Evolutionary conservation across 257 asterid species (phyloP).

Genomic region (Plantago elongata): DNA sequence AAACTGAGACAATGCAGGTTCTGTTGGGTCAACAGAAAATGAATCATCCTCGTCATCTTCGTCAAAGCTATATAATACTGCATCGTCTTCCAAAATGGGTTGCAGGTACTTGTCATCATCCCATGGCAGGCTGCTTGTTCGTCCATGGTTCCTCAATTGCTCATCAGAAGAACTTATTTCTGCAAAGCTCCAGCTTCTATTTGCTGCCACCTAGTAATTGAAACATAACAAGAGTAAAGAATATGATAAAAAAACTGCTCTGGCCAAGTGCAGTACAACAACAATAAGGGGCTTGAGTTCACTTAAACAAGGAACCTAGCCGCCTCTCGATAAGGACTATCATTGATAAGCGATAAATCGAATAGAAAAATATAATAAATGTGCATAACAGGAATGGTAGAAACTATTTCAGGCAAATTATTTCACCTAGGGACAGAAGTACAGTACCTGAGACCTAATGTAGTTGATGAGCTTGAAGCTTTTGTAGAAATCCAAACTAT

Average conservation of each 20-base stretch:
- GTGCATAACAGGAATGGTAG: too few relatives aligned
- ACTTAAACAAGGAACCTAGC: too few relatives aligned
- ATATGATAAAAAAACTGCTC: background rate
- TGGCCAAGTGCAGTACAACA: background rate
- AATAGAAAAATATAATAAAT: too few relatives aligned
- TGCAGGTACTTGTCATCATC: conserved; percentile 63
- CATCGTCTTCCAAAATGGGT: conserved; percentile 78
- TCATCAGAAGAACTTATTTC: conserved; percentile 33
- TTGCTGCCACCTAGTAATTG: conserved; percentile 50
- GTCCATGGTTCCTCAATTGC: conserved; percentile 58
- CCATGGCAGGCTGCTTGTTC: conserved; percentile 53
- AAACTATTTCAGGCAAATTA: background rate
- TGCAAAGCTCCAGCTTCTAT: conserved; percentile 72
- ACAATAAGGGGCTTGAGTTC: too few relatives aligned
- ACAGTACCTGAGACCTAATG: conserved; percentile 70
- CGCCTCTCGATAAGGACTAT: background rate
- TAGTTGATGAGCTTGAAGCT: conserved; percentile 84
- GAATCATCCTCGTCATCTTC: conserved; percentile 53
- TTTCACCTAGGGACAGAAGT: background rate
- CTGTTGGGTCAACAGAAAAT: conserved; percentile 35
- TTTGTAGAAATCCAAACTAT: conserved; percentile 66
- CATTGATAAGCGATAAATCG: background rate
- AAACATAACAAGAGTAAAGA: conserved; percentile 1
- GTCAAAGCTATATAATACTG: conserved; percentile 65
- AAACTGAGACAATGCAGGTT: conserved; percentile 38